These are phyloP conservation scores for Calocybe cyanea DNA, from an alignment of 768 basidiomycete species.

Conservation along the genomic window DNA sequence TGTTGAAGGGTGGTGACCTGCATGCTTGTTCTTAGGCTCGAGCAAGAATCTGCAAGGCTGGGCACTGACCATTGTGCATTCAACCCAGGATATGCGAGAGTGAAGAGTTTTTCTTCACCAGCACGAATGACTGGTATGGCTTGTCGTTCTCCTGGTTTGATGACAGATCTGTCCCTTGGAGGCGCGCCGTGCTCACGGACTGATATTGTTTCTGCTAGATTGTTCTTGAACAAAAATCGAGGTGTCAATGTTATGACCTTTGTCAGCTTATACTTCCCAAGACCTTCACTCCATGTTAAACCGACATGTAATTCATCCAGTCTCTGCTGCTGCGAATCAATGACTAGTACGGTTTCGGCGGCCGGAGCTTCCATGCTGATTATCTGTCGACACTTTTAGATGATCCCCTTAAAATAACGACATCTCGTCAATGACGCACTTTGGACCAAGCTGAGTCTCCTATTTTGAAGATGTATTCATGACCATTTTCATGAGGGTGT, in stretches of 20 bases:
- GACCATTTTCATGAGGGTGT: conserved; percentile 72
- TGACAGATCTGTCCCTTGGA: conserved; percentile 54
- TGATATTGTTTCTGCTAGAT: conserved; percentile 60
- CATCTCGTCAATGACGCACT: conserved; percentile 33
- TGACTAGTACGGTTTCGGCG: conserved; percentile 80
- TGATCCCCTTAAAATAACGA: neutral
- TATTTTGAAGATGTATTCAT: conserved; percentile 79
- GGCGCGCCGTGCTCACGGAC: conserved; percentile 83
- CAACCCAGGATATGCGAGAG: conserved; percentile 81
- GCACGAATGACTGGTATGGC: conserved; percentile 65
- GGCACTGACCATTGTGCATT: conserved; percentile 70
- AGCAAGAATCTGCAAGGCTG: neutral
- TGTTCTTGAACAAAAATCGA: conserved; percentile 87
- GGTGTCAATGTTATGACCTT: conserved; percentile 92
- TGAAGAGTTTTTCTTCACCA: conserved; percentile 71
- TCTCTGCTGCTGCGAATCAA: conserved; percentile 59
- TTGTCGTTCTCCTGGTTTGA: conserved; percentile 66
- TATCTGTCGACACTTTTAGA: conserved; percentile 37
- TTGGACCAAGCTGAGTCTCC: conserved; percentile 89
- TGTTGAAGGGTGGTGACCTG: conserved; percentile 91
- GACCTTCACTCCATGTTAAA: conserved; percentile 87
- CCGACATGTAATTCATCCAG: conserved; percentile 76
- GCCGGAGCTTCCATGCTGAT: conserved; percentile 88
- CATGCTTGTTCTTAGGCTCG: neutral
- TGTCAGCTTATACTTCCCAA: conserved; percentile 95